These are phyloP conservation scores for Neoarthrinium moseri DNA, from an alignment of 2,329 filamentous ascomycete genomes.

Conservation along the genomic window DNA sequence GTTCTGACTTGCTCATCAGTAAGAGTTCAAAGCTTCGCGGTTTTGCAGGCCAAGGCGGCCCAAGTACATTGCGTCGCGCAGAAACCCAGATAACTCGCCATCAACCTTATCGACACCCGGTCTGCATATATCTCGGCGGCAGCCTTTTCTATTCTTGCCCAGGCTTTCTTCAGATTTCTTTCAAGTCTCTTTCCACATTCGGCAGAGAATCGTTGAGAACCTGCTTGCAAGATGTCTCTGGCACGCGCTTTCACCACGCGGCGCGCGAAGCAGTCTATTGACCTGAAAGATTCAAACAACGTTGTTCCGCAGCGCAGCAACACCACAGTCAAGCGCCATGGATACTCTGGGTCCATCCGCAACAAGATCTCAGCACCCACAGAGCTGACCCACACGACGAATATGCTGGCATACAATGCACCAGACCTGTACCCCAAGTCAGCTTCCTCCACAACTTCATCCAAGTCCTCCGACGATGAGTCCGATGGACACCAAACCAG, in stretches of 20 bases:
- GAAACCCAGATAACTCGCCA: too few species aligned
- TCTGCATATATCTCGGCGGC: too few species aligned
- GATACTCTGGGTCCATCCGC: slow-evolving; percentile 46
- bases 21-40: background rate
- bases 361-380: slow-evolving; percentile 84
- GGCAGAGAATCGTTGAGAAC: slow-evolving; percentile 17
- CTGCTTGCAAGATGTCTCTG: slow-evolving; percentile 55
- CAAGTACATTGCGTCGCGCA: background rate
- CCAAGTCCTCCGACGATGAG: slow-evolving; percentile 64
- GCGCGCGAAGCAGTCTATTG: slow-evolving; percentile 57
- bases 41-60: background rate
- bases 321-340: slow-evolving; percentile 42
- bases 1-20: background rate
- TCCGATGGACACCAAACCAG: slow-evolving; percentile 64
- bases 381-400: slow-evolving; percentile 88
- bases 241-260: slow-evolving; percentile 71
- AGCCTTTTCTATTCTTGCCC: too few species aligned
- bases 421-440: slow-evolving; percentile 67
- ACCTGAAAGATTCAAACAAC: slow-evolving; percentile 41
- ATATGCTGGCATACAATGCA: slow-evolving; percentile 93
- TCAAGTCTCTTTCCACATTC: background rate
- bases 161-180: too few species aligned
- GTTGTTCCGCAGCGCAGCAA: slow-evolving; percentile 46
- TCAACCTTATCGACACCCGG: too few species aligned
- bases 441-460: slow-evolving; percentile 48